Evolutionary conservation across 2,329 filamentous ascomycete species (phyloP), one percentile per base, ranked within the genome.

Genomic region (Pseudogymnoascus sp.): DNA sequence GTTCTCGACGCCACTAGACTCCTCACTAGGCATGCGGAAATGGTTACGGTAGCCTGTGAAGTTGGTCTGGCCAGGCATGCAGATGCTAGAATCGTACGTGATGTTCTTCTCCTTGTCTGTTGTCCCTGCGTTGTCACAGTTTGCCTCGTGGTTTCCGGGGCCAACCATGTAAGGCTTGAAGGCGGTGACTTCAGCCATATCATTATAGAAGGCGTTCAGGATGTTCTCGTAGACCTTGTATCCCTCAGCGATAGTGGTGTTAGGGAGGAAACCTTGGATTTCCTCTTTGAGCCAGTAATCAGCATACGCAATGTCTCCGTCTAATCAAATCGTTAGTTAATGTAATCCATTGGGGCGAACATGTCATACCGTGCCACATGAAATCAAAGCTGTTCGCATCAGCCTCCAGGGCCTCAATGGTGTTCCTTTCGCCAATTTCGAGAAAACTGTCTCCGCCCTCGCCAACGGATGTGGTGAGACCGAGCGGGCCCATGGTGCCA

Each of bases 71-170:
- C 82, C 82, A 2, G 74, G 70, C 0, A 77, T 76, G 64, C 79
- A 82, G 2, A 77, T 60, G 67, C 80, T 79, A 36, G 72, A 64
- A 9, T 66, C 65, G 5, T 68, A 68, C 4, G 70, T 69, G 63
- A 78, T 72, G 1, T 72, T 71, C 9, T 79, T 67, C 67, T 80
- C 76, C 62, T 47, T 47, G 74, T 68, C 61, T n/a, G 64, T 62
- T 7, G 64, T 63, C 43, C 65, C 65, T 57, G 64, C 65, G 36
- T 68, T 64, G 35, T 60, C 59, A 67, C 82, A 85, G 39, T 73
- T 71, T 0, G 82, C 81, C 68, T 86, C 83, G 68, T 85, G 82
- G 69, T 85, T 85, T 0, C 82, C 82, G 0, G 80, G 80, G n/a
- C 74, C 75, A 7, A 76, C 76, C 80, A 82, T 82, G 74, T 85